Evolutionary conservation across 495 filamentous ascomycete genomes (phyloP), one percentile per base, ranked within the genome.

Genomic region (Trichoderma gamsii): DNA sequence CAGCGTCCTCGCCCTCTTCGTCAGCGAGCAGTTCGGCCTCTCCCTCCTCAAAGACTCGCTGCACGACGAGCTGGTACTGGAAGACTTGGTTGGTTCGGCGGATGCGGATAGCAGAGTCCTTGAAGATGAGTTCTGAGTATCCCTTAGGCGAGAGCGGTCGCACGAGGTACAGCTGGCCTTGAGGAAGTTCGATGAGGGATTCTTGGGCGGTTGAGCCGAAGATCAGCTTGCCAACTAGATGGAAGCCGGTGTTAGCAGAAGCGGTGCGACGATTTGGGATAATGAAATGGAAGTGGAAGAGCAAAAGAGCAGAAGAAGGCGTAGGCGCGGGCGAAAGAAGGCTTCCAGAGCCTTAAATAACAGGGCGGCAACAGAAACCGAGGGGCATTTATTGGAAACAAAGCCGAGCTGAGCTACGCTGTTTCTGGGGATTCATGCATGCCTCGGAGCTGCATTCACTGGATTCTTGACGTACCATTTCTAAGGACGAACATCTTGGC

Each of bases 41-140:
- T 63, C 96, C 95, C 79, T 99, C 95, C 77, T 99, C 95, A 82
- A 93, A 98, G 67, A 93, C 96, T 67, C 95, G 84, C 75, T 97
- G 96, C 25, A 99, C 85, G 65, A 98, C 94, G 44, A 99, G 89
- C 76, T 98, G 95, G 75, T 98, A 99, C 73, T 99, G 93, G 73
- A 89, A 98, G 35, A 96, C 91, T 76, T 96, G 92, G 3, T 90
- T 92, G 11, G 96, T 97, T 27, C 92, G 88, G 69, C 95, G 89
- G 72, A 99, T 97, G 44, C 89, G 89, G 27, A 93, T 92, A 41
- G 89, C 92, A 41, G 92, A 89, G 88, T 99, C 95, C 74, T 96
- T 97, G 86, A 97, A 99, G 78, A 99, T 96, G 72, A 97, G 91
- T 77, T 99, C 96, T 0, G 92, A 97, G 73, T 97, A 97, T 69